These are phyloP conservation scores for Scedosporium aurantiacum DNA, from an alignment of 2,329 filamentous ascomycete genomes.

Conservation along the genomic window DNA sequence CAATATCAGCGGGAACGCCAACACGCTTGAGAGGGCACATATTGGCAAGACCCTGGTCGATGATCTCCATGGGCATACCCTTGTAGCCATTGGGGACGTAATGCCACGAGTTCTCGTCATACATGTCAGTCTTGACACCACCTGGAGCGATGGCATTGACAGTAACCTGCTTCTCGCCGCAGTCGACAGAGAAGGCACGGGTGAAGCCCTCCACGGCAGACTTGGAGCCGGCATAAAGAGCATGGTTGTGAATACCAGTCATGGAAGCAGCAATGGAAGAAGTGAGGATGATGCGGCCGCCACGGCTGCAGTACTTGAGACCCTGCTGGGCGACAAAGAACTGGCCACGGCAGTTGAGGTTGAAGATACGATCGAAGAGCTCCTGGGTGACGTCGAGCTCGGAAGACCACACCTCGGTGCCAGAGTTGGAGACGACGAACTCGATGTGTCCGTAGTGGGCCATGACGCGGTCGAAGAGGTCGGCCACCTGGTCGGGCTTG, in stretches of 20 bases:
- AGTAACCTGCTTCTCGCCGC: constrained; percentile 55
- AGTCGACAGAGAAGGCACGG: constrained; percentile 61
- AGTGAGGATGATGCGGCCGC: constrained; percentile 64
- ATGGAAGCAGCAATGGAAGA: constrained; percentile 57
- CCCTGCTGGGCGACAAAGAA: constrained; percentile 71
- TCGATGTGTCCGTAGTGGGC: constrained; percentile 58
- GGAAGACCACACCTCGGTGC: constrained; percentile 60
- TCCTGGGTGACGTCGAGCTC: constrained; percentile 59
- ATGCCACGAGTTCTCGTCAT: constrained; percentile 57
- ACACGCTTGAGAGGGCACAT: constrained; percentile 50
- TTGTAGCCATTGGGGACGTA: constrained; percentile 47
- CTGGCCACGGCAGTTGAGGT: constrained; percentile 59
- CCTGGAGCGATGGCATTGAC: constrained; percentile 64
- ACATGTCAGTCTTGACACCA: constrained; percentile 70
- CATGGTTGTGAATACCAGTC: constrained; percentile 57
- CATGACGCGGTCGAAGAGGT: constrained; percentile 55
- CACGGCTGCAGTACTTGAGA: constrained; percentile 57
- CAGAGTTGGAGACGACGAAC: constrained; percentile 63
- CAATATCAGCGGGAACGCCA: constrained; percentile 47
- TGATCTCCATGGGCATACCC: constrained; percentile 38
- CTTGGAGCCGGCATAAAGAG: constrained; percentile 61
- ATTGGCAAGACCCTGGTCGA: constrained; percentile 42
- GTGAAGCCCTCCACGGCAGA: constrained; percentile 64
- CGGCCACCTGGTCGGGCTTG: constrained; percentile 44
- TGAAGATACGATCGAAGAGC: constrained; percentile 62